Conservation (phyloP, 805 yeast species). For the Pichia deserticola region DNA sequence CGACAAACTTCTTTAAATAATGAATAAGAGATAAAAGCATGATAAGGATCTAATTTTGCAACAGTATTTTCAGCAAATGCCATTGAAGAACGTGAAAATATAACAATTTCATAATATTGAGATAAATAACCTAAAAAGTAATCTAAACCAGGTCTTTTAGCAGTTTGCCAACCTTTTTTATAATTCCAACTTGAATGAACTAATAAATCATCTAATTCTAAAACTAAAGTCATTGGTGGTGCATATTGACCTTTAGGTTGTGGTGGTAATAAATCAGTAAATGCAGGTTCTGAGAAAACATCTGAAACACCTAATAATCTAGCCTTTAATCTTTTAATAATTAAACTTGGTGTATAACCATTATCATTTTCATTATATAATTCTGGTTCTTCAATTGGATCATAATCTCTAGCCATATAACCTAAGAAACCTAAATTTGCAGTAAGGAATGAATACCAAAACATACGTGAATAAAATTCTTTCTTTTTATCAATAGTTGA, state of each 20-base stretch:
- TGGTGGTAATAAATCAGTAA: constrained; percentile 88
- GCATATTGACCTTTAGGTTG: constrained; percentile 85
- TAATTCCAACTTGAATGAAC: constrained; percentile 90
- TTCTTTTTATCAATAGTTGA: constrained; percentile 75
- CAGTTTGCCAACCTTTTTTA: constrained; percentile 95
- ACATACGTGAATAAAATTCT: constrained; percentile 71
- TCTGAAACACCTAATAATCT: constrained; percentile 71
- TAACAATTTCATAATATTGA: constrained; percentile 91
- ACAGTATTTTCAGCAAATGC: constrained; percentile 80
- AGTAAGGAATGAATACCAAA: constrained; percentile 54
- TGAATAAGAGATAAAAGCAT: constrained; percentile 80
- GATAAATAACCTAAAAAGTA: constrained; percentile 92
- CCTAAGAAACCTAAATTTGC: constrained; percentile 45
- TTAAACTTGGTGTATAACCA: constrained; percentile 59
- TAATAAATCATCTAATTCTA: constrained; percentile 83
- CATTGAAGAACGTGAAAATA: constrained; percentile 80
- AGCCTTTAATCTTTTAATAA: constrained; percentile 61
- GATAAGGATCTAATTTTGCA: constrained; percentile 87
- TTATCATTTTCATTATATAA: constrained; percentile 40
- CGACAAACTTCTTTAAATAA: constrained; percentile 87
- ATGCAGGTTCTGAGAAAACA: constrained; percentile 88
- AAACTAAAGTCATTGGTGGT: constrained; percentile 84
- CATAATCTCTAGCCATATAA: constrained; percentile 82
- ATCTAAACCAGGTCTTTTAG: constrained; percentile 97
- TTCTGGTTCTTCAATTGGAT: constrained; percentile 57